These are phyloP conservation scores for Anisodus acutangulus DNA, from an alignment of 257 asterid genomes.

Conservation along the genomic window DNA sequence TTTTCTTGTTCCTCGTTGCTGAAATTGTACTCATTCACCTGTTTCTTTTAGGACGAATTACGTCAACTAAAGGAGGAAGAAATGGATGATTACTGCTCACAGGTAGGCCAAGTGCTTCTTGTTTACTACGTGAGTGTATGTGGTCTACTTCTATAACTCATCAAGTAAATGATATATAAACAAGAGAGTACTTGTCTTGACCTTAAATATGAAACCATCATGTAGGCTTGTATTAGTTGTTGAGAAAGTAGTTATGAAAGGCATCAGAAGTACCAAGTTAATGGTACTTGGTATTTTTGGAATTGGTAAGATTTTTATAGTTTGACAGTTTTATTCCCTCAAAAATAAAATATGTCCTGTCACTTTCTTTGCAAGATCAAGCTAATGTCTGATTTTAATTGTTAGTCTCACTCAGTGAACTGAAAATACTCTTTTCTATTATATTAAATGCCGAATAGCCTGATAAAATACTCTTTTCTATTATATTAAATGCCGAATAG, in stretches of 20 bases:
- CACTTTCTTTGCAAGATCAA: conserved; percentile 15
- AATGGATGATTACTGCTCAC: conserved; percentile 98
- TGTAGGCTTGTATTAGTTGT: neutral
- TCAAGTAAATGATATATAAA: neutral
- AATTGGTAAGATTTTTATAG: neutral
- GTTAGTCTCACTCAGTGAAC: neutral
- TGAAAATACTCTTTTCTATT: neutral
- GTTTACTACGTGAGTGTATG: neutral
- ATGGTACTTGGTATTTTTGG: conserved; percentile 2
- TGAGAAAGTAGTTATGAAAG: neutral
- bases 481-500: neutral
- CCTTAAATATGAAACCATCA: neutral
- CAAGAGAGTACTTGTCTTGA: neutral
- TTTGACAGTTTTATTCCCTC: neutral
- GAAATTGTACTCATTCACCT: conserved; percentile 5
- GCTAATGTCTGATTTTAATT: neutral
- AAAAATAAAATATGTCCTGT: neutral
- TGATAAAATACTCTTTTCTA: neutral
- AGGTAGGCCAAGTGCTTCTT: conserved; percentile 55
- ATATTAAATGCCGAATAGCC: neutral
- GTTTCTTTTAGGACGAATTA: conserved; percentile 70
- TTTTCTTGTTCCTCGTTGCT: neutral
- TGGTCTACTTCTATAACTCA: neutral
- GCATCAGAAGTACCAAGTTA: neutral
- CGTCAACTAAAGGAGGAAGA: conserved; percentile 95